Conservation (phyloP, 257 asterid species). For the Lycium ferocissimum region DNA sequence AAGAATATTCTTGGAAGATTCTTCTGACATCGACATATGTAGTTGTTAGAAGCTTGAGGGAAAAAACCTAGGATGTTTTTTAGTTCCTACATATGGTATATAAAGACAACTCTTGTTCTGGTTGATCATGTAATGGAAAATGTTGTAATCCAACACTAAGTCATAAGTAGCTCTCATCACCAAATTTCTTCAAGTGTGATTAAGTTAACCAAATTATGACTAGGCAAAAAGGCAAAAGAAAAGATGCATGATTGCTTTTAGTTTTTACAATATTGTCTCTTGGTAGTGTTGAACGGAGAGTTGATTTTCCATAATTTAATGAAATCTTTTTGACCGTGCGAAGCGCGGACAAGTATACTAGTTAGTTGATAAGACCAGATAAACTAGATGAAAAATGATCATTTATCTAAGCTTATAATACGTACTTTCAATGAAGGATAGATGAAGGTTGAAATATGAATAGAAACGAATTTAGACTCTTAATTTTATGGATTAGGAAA, state of each 20-base stretch:
- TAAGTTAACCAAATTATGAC: slow-evolving; percentile 14
- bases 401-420: too few species aligned
- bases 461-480: too few species aligned
- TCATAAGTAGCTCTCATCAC: background rate
- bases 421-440: too few species aligned
- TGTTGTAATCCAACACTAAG: background rate
- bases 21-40: background rate
- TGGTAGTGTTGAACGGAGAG: background rate
- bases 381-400: too few species aligned
- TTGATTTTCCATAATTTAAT: background rate
- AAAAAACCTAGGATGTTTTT: slow-evolving; percentile 10
- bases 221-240: background rate
- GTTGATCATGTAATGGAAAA: slow-evolving; percentile 15
- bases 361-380: background rate
- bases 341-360: too few species aligned
- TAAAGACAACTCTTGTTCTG: background rate
- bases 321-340: too few species aligned
- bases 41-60: background rate
- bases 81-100: background rate
- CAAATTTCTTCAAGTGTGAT: background rate
- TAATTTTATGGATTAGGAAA: too few species aligned
- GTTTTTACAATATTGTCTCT: background rate
- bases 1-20: slow-evolving; percentile 19
- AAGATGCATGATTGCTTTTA: background rate
- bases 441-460: too few species aligned